Base-by-base conservation (phyloP, 192 early-diverging fungal species). In the Coemansia reversa region DNA sequence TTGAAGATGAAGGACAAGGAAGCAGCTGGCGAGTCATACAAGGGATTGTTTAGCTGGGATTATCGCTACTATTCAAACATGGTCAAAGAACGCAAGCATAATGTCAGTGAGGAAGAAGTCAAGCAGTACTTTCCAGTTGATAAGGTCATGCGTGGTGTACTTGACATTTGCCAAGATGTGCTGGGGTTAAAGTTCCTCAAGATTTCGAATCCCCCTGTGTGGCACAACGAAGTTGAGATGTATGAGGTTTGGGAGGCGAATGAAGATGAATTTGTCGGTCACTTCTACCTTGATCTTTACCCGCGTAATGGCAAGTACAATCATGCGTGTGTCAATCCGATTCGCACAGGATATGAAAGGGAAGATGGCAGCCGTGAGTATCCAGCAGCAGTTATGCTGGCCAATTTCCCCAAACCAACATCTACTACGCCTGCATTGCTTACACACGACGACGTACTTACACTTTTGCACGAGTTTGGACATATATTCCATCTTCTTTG, bases 401-500 rank as follows among this genome's bases (percentile, higher is more conserved):
- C 78, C 49, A 88, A 85, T 70, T 88, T 88, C 32, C 81, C 85
- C 53, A 86, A 86, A 50, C 83, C 86, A 2, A 88, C 89, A 19
- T 65, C 86, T 6, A 71, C 75, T 7, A 76, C 85, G 29, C 92
- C 91, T 11, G 86, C 89, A 7, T 71, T 93, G 29, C 81, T 93
- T 28, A 88, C 88, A 65, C 92, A 94, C 74, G 84, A 84, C 63
- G 92, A 94, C 72, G 88, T 92, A 11, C 67, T 85, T 19, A 93
- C 91, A 12, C 88, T 88, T 27, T 90, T 91, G 75, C 91, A 92
- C 68, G 91, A 92, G 67, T 83, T 94, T 72, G 92, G 90, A 47
- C 85, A 87, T 61, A 70, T 82, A n/a, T 82, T 85, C 55, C 78
- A 81, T 75, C 76, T 81, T 39, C 48, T 93, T 12, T 91, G 89